Conservation (phyloP, 352 stramenopile genomes). For the Pythium biforme region DNA sequence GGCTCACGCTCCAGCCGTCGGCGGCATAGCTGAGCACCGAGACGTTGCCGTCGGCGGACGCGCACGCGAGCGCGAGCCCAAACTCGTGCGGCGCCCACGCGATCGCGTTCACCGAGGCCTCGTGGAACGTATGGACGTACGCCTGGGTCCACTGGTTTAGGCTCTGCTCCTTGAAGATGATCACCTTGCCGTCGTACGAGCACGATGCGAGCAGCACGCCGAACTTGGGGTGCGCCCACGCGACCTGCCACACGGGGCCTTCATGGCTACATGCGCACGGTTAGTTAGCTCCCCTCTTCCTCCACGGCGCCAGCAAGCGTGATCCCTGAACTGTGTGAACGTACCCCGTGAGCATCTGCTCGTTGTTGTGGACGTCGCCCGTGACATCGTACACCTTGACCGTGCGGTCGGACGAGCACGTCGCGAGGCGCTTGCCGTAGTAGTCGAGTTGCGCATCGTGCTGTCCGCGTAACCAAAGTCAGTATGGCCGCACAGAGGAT, state of each 20-base stretch:
- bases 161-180: constrained; percentile 95
- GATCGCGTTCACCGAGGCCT: constrained; percentile 94
- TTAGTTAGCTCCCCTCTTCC: neutral
- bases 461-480: constrained; percentile 39
- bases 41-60: constrained; percentile 94
- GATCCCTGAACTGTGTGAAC: neutral
- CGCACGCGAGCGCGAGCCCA: constrained; percentile 92
- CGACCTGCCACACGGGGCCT: constrained; percentile 97
- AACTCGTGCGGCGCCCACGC: constrained; percentile 97
- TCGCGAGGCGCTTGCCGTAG: constrained; percentile 98
- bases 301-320: neutral
- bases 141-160: constrained; percentile 93
- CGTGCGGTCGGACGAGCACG: constrained; percentile 96
- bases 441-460: constrained; percentile 99
- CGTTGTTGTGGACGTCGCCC: constrained; percentile 88
- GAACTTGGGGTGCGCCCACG: constrained; percentile 98
- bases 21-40: constrained; percentile 84
- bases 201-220: constrained; percentile 95
- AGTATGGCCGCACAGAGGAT: constrained; percentile 4
- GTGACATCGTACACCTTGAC: constrained; percentile 97
- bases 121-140: constrained; percentile 88
- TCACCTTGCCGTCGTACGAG: constrained; percentile 97
- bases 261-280: constrained; percentile 72
- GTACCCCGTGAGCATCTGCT: constrained; percentile 84
- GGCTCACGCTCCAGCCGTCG: constrained; percentile 89